Conservation (phyloP, 805 yeast species). For the Geotrichum ghanense region DNA sequence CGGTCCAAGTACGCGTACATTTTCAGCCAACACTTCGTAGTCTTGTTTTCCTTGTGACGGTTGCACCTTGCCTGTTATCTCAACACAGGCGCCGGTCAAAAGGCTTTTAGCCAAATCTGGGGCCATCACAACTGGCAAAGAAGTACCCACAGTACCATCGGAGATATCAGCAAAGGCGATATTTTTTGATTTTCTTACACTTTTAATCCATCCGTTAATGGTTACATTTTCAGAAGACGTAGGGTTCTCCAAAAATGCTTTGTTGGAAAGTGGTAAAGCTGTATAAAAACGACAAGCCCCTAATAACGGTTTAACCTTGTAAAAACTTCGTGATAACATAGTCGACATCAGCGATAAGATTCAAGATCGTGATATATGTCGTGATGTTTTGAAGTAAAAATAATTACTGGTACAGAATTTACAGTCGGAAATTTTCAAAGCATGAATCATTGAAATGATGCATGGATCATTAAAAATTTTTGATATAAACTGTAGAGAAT, state of each 20-base stretch:
- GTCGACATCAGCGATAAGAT: too few species aligned
- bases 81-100: constrained; percentile 37
- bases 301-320: too few species aligned
- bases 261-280: neutral
- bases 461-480: too few species aligned
- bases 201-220: constrained; percentile 64
- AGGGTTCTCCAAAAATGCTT: neutral
- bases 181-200: constrained; percentile 62
- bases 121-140: constrained; percentile 43
- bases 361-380: constrained; percentile 5
- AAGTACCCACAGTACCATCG: constrained; percentile 58
- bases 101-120: constrained; percentile 17
- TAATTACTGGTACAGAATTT: neutral
- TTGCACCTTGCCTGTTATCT: constrained; percentile 33
- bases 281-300: neutral
- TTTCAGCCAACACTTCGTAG: constrained; percentile 35
- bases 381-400: constrained; percentile 3
- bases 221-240: constrained; percentile 25
- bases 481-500: too few species aligned
- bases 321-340: too few species aligned
- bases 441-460: neutral
- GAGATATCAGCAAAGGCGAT: constrained; percentile 67
- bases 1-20: constrained; percentile 43
- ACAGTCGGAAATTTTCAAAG: neutral
- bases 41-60: constrained; percentile 40